A percentile compares a stretch with the other conserved stretches of the same genome.
phyloP scores from a whole-genome alignment of 1,284 basidiomycete genomes.

The Fomitopsis palustris region DNA sequence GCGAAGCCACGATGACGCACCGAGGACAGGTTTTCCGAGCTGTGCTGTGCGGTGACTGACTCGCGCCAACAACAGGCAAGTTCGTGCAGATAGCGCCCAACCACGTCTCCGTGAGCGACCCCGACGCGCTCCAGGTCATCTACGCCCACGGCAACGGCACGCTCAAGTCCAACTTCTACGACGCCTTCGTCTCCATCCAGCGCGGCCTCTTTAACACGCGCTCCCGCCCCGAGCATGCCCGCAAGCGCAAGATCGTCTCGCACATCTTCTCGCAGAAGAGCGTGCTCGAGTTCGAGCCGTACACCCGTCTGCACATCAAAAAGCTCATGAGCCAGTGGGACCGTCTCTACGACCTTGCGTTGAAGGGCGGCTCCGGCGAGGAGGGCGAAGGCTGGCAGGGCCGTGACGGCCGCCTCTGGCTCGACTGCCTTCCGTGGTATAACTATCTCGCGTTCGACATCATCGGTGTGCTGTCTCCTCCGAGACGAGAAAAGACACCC shows the following conservation, averaged over 20 bases:
- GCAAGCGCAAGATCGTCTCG: slow-evolving; percentile 87
- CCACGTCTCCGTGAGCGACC: slow-evolving; percentile 81
- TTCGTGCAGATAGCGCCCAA: slow-evolving; percentile 88
- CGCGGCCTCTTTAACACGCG: slow-evolving; percentile 86
- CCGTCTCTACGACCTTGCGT: slow-evolving; percentile 55
- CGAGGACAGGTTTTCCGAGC: background rate
- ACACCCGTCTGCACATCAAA: slow-evolving; percentile 61
- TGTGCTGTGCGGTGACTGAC: background rate
- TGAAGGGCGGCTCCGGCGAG: slow-evolving; percentile 49
- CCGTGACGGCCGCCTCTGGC: slow-evolving; percentile 58
- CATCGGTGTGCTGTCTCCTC: slow-evolving; percentile 42
- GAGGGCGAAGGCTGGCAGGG: slow-evolving; percentile 71
- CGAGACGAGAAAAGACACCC: background rate
- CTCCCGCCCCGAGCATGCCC: slow-evolving; percentile 76
- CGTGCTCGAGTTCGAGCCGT: slow-evolving; percentile 78
- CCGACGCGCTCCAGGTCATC: slow-evolving; percentile 69
- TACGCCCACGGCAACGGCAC: slow-evolving; percentile 81
- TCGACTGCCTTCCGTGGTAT: slow-evolving; percentile 74
- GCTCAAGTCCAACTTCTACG: slow-evolving; percentile 80
- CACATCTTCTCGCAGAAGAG: slow-evolving; percentile 87
- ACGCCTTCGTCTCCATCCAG: slow-evolving; percentile 61
- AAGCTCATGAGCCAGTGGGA: slow-evolving; percentile 79
- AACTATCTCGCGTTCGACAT: slow-evolving; percentile 89
- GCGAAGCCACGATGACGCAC: background rate
- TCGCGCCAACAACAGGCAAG: slow-evolving; percentile 48